phyloP scores from a whole-genome alignment of 2,329 filamentous ascomycete genomes.

The Fusarium pseudocircinatum region DNA sequence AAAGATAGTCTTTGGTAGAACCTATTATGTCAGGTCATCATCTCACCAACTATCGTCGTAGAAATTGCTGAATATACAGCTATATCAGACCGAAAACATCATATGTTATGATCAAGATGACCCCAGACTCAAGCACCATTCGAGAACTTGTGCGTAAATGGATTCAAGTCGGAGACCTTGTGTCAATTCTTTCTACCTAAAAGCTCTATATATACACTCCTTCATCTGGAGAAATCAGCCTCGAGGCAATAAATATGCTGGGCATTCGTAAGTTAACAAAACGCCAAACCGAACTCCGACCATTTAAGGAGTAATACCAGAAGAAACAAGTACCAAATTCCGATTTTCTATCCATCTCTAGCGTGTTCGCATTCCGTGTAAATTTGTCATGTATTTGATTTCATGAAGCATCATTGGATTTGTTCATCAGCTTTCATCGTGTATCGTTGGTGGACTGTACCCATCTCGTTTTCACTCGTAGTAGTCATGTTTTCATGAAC shows the following conservation, averaged over 20 bases:
- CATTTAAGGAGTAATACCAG: background rate
- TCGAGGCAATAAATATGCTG: background rate
- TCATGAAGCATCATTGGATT: background rate
- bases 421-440: constrained; percentile 3
- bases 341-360: background rate
- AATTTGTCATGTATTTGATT: background rate
- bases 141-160: background rate
- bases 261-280: background rate
- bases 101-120: background rate
- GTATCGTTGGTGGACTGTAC: constrained; percentile 5
- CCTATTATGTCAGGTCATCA: too few species aligned
- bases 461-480: constrained; percentile 4
- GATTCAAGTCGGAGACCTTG: background rate
- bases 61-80: background rate
- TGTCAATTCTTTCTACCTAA: background rate
- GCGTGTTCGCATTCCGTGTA: background rate
- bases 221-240: background rate
- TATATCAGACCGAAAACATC: background rate
- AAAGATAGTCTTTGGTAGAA: background rate
- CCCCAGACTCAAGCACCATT: background rate
- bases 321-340: background rate
- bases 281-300: background rate
- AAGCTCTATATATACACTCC: background rate
- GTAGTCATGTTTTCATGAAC: constrained; percentile 3
- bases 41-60: background rate